Evolutionary conservation across 306 rosid species (phyloP).

Genomic region (Urtica urens): DNA sequence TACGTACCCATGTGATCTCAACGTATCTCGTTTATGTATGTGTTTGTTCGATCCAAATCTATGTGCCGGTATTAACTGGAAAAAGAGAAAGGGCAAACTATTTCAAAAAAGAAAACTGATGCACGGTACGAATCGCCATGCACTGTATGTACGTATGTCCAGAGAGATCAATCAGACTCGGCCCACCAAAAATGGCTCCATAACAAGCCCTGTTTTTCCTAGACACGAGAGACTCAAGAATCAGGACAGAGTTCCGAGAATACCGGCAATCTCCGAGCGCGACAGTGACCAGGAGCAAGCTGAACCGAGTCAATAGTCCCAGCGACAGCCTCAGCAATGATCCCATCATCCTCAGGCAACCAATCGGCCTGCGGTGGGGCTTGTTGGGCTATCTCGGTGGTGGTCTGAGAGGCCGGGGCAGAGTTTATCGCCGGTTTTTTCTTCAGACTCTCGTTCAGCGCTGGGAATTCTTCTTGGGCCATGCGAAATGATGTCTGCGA

Average conservation of each 20-base stretch:
- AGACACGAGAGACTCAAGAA: neutral
- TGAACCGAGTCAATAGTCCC: too few species aligned
- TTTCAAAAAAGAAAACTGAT: neutral
- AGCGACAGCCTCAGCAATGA: too few species aligned
- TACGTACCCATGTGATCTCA: conserved; percentile 3
- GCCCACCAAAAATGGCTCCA: too few species aligned
- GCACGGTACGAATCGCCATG: neutral
- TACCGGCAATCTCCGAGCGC: conserved; percentile 29
- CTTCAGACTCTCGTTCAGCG: too few species aligned
- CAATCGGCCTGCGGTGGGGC: neutral
- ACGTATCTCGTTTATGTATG: neutral
- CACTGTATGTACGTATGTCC: neutral
- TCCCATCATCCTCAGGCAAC: neutral
- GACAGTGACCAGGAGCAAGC: too few species aligned
- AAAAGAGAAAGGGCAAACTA: neutral
- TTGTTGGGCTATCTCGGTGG: neutral
- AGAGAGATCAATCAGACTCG: too few species aligned
- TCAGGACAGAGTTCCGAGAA: conserved; percentile 28
- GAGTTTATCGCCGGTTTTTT: too few species aligned
- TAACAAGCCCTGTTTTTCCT: neutral
- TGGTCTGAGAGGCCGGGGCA: conserved; percentile 10
- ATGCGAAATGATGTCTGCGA: too few species aligned
- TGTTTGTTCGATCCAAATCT: neutral
- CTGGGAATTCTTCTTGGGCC: too few species aligned
- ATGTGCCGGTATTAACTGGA: neutral